phyloP scores from a whole-genome alignment of 2,329 filamentous ascomycete genomes.

The Fusarium subtropicale region DNA sequence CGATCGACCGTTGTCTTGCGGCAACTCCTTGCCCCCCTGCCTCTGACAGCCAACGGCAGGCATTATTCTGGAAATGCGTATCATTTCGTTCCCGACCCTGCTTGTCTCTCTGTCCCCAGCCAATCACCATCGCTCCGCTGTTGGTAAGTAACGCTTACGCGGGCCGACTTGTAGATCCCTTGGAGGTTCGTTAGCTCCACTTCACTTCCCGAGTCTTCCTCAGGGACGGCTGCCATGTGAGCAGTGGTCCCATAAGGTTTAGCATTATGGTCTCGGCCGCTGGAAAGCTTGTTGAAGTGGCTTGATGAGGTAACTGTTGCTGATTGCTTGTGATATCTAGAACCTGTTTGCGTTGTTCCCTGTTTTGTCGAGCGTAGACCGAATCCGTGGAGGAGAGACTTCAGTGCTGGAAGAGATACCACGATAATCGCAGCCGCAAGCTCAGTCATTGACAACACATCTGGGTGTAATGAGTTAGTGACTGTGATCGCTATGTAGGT shows the following conservation, averaged over 20 bases:
- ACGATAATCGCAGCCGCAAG: conserved; percentile 37
- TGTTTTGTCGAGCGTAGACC: conserved; percentile 34
- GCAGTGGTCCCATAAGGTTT: conserved; percentile 23
- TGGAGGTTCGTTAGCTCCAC: conserved; percentile 40
- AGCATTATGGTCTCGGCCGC: conserved; percentile 29
- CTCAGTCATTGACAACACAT: conserved; percentile 41
- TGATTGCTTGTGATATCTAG: conserved; percentile 33
- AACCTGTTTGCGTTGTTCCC: conserved; percentile 25
- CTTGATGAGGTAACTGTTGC: conserved; percentile 10
- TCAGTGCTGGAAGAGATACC: conserved; percentile 37
- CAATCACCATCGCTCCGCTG: conserved; percentile 14
- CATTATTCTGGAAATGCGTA: neutral
- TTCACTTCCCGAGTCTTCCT: conserved; percentile 42
- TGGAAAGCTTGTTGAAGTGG: conserved; percentile 40
- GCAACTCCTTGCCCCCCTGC: neutral
- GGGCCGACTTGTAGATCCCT: conserved; percentile 43
- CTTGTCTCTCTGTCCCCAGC: neutral
- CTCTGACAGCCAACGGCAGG: neutral
- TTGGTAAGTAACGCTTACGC: conserved; percentile 39
- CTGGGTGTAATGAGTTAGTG: neutral
- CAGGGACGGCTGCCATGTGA: conserved; percentile 20
- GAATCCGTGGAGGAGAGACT: conserved; percentile 35
- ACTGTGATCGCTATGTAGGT: too few species aligned
- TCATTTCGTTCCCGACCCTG: neutral
- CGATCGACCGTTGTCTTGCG: neutral